These are phyloP conservation scores for Phylloporus arenicola DNA, from an alignment of 768 basidiomycete species.

Conservation along the genomic window DNA sequence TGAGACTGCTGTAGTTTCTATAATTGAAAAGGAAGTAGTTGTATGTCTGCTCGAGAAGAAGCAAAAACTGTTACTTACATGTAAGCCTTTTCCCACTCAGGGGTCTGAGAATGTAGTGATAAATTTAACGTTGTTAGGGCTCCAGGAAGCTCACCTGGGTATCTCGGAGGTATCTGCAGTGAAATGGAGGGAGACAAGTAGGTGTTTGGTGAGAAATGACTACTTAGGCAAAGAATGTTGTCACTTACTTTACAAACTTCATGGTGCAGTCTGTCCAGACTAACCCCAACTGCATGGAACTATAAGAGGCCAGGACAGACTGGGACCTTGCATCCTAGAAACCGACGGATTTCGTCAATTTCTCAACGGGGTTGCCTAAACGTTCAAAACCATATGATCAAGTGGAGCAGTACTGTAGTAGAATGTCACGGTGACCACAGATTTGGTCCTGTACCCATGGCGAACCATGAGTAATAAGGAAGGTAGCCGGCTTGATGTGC, in stretches of 20 bases:
- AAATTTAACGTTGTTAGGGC: neutral
- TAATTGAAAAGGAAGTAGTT: neutral
- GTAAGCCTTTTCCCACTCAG: constrained; percentile 48
- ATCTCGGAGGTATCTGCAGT: constrained; percentile 58
- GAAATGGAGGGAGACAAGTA: neutral
- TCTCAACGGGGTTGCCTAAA: neutral
- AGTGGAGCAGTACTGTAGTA: too few relatives aligned
- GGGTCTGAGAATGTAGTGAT: constrained; percentile 39
- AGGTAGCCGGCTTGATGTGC: neutral
- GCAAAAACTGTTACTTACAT: constrained; percentile 24
- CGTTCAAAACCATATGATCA: constrained; percentile 4
- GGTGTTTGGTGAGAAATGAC: neutral
- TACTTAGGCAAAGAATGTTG: neutral
- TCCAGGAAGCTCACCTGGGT: constrained; percentile 45
- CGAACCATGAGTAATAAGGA: neutral
- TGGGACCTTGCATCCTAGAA: constrained; percentile 11
- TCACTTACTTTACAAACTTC: constrained; percentile 55
- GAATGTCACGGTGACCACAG: neutral
- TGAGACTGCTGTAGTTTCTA: constrained; percentile 71
- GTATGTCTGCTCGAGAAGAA: neutral
- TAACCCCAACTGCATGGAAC: neutral
- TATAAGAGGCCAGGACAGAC: constrained; percentile 6
- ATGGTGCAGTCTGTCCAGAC: constrained; percentile 27
- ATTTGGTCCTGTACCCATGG: neutral
- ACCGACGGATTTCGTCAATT: neutral